Percentiles rank a stretch among this genome's conserved stretches.
Conservation (phyloP, 164 flowering plant species). For the Taxillus chinensis region DNA sequence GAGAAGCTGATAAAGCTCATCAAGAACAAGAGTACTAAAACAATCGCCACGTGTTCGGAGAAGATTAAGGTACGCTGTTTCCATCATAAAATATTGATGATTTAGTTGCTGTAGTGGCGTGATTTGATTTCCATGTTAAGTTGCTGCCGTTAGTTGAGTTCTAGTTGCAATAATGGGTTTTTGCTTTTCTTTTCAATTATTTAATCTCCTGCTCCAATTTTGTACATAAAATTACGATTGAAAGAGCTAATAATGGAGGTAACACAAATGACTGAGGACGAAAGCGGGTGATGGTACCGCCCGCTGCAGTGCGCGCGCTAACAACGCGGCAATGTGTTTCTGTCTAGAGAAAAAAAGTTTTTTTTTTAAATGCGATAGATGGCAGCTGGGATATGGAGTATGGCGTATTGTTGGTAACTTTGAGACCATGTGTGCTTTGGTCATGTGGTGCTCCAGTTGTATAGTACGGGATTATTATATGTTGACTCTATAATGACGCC, state of each 20-base stretch:
- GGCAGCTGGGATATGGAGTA: background rate
- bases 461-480: background rate
- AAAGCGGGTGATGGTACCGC: slow-evolving; percentile 7
- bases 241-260: slow-evolving; percentile 11
- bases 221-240: slow-evolving; percentile 8
- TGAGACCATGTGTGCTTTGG: background rate
- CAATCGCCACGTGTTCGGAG: background rate
- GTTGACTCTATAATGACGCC: too few relatives aligned
- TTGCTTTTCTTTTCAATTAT: background rate
- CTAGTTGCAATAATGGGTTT: background rate
- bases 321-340: slow-evolving; percentile 6
- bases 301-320: background rate
- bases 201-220: background rate
- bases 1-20: background rate
- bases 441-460: background rate
- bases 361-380: too few relatives aligned
- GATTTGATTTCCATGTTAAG: background rate
- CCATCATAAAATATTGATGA: slow-evolving; percentile 12
- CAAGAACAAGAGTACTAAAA: slow-evolving; percentile 2
- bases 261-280: background rate
- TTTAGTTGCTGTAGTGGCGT: background rate
- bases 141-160: background rate
- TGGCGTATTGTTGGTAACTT: background rate
- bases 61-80: slow-evolving; percentile 20
- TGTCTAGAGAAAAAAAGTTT: slow-evolving; percentile 3